phyloP scores from a whole-genome alignment of 768 basidiomycete species.

The Russula olivacea region DNA sequence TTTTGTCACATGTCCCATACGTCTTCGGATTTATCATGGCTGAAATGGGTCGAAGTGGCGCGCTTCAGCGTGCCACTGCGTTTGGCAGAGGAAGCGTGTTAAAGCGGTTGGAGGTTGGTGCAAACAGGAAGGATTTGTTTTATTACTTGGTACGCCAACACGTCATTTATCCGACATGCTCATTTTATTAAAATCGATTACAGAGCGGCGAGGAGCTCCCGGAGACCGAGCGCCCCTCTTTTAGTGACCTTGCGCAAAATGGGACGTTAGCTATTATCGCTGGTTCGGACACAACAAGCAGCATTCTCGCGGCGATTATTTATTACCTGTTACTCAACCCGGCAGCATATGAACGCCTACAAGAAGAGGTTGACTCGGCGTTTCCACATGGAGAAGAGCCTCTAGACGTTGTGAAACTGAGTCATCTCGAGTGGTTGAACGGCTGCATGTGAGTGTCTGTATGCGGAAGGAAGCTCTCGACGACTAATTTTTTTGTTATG shows the following conservation, averaged over 20 bases:
- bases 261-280: conserved; percentile 37
- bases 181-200: background rate
- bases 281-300: conserved; percentile 41
- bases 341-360: conserved; percentile 14
- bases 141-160: conserved; percentile 33
- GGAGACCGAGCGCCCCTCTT: conserved; percentile 10
- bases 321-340: conserved; percentile 36
- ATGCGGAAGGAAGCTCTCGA: background rate
- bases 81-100: conserved; percentile 1
- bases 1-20: conserved; percentile 1
- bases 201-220: conserved; percentile 18
- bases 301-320: conserved; percentile 32
- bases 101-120: conserved; percentile 7
- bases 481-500: background rate
- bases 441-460: conserved; percentile 19
- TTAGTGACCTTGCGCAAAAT: conserved; percentile 32
- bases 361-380: conserved; percentile 16
- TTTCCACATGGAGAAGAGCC: conserved; percentile 20
- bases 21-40: background rate
- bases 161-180: background rate
- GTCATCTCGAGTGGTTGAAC: conserved; percentile 18
- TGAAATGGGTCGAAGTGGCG: background rate
- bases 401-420: conserved; percentile 14
- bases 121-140: conserved; percentile 34
- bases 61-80: background rate